Percentiles rank a stretch among this genome's conserved stretches.
These are phyloP conservation scores for Arxiozyma bovina DNA, from an alignment of 1,139 yeast genomes.

Conservation along the genomic window DNA sequence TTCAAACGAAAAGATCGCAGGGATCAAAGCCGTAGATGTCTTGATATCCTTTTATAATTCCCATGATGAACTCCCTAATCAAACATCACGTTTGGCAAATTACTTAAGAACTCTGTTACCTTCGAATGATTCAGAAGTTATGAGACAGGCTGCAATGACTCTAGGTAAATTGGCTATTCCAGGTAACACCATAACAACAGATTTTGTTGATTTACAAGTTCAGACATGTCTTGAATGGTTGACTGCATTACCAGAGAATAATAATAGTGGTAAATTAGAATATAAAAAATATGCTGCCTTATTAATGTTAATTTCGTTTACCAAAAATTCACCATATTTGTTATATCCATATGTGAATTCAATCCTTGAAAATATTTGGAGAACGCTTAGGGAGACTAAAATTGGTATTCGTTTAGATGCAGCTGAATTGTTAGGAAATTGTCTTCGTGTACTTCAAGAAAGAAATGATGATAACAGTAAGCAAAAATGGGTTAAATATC, in stretches of 20 bases:
- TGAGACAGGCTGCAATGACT: conserved; percentile 79
- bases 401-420: conserved; percentile 71
- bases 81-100: conserved; percentile 83
- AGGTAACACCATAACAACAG: conserved; percentile 83
- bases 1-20: conserved; percentile 70
- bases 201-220: conserved; percentile 87
- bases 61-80: conserved; percentile 76
- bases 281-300: conserved; percentile 86
- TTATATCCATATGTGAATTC: conserved; percentile 71
- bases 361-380: conserved; percentile 78
- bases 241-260: conserved; percentile 40
- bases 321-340: conserved; percentile 79
- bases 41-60: conserved; percentile 69
- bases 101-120: conserved; percentile 75
- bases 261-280: conserved; percentile 62
- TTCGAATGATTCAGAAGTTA: conserved; percentile 72
- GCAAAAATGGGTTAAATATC: conserved; percentile 62
- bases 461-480: conserved; percentile 66
- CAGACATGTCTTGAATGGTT: conserved; percentile 87
- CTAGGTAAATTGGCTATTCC: conserved; percentile 84
- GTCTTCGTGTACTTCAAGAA: conserved; percentile 68
- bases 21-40: conserved; percentile 82
- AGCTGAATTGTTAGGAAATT: conserved; percentile 69
- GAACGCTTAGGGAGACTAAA: conserved; percentile 73
- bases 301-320: conserved; percentile 71